Conservation (phyloP, 2,329 filamentous ascomycete species). For the Ceratocystis destructans region DNA sequence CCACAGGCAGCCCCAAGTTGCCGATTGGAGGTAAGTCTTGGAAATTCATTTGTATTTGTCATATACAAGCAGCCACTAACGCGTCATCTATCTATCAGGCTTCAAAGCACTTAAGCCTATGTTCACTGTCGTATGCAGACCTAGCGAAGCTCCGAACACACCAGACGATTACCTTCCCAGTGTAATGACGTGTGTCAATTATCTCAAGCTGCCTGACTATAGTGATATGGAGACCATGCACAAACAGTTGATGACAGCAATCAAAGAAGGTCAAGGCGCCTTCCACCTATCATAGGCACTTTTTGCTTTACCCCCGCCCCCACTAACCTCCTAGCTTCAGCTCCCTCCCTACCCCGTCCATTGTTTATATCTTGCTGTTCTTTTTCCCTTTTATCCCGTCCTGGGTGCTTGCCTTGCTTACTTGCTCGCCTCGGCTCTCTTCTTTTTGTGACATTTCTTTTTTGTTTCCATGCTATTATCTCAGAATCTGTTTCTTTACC, state of each 20-base stretch:
- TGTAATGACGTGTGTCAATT: conserved; percentile 99
- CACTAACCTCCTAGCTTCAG: not conserved
- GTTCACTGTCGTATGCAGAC: conserved; percentile 98
- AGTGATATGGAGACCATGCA: conserved; percentile 62
- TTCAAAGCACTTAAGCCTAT: conserved; percentile 96
- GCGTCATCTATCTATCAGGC: conserved; percentile 37
- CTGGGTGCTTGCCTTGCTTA: not conserved
- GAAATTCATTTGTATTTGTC: not conserved
- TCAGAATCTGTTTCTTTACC: not conserved
- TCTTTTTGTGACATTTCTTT: not conserved
- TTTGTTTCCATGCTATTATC: not conserved
- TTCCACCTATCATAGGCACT: conserved; percentile 72
- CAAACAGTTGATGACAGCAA: conserved; percentile 68
- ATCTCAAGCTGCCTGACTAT: conserved; percentile 94
- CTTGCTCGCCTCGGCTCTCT: not conserved
- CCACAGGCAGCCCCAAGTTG: conserved; percentile 92
- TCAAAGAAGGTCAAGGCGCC: conserved; percentile 89
- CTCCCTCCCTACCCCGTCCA: not conserved
- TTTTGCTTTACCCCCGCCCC: no score
- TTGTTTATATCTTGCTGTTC: not conserved
- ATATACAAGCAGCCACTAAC: not conserved
- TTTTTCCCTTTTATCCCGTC: not conserved
- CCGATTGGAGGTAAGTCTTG: conserved; percentile 74
- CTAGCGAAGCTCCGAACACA: conserved; percentile 84
- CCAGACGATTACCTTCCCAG: conserved; percentile 98